These are phyloP conservation scores for Closterium sp. DNA, from an alignment of 139 green algal species.

Conservation along the genomic window DNA sequence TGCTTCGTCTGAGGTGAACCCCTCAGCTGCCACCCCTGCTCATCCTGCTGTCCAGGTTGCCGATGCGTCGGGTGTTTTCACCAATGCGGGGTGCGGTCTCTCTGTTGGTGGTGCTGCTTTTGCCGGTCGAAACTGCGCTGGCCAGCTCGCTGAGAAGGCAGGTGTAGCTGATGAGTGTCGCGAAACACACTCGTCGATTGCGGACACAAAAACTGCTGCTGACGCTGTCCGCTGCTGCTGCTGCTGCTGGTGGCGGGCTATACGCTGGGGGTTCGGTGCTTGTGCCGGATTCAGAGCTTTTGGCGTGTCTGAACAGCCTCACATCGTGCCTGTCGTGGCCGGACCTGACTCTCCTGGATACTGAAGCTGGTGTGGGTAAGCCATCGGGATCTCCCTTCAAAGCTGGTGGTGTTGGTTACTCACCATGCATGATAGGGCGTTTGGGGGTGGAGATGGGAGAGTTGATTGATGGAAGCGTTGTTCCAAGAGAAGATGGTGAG, in stretches of 20 bases:
- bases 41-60: too few species aligned
- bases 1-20: neutral
- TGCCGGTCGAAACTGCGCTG: neutral
- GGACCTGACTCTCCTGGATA: neutral
- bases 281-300: neutral
- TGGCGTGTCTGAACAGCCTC: neutral
- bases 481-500: neutral
- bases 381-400: neutral
- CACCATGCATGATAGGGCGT: neutral
- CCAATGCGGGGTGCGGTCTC: too few species aligned
- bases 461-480: neutral
- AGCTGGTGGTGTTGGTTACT: neutral
- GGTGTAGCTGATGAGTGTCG: too few species aligned
- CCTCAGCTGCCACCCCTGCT: neutral
- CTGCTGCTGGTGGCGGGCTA: neutral
- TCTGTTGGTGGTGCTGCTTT: neutral
- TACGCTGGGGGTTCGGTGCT: neutral
- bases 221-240: too few species aligned
- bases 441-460: too few species aligned
- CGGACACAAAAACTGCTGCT: too few species aligned
- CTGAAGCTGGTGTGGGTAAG: neutral
- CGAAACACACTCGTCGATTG: too few species aligned
- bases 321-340: neutral
- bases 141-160: neutral
- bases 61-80: too few species aligned